Conservation (phyloP, 2,329 filamentous ascomycete species). For the Penicillium griseofulvum region DNA sequence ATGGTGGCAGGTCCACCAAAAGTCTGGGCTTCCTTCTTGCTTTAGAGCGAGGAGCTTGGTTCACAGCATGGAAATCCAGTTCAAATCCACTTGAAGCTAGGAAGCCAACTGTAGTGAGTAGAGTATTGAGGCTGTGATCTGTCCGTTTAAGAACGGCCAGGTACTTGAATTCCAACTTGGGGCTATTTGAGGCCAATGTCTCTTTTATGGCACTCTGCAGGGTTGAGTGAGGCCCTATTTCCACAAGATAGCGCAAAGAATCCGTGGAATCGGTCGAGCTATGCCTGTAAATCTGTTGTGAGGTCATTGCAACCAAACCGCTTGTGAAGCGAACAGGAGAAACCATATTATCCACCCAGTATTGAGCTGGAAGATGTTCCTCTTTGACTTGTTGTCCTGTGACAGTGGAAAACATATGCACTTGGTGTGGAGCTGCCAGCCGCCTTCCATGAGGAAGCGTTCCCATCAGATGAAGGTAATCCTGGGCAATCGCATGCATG, state of each 20-base stretch:
- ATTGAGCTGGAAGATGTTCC: slow-evolving; percentile 15
- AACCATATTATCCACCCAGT: slow-evolving; percentile 36
- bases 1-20: slow-evolving; percentile 28
- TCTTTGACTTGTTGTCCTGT: slow-evolving; percentile 20
- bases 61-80: slow-evolving; percentile 26
- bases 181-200: slow-evolving; percentile 9
- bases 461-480: slow-evolving; percentile 27
- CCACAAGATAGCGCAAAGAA: slow-evolving; percentile 24
- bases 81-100: slow-evolving; percentile 20
- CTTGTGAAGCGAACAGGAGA: slow-evolving; percentile 30
- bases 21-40: slow-evolving; percentile 9
- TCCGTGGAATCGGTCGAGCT: not conserved
- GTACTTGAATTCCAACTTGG: slow-evolving; percentile 21
- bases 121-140: slow-evolving; percentile 15
- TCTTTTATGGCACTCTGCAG: slow-evolving; percentile 31
- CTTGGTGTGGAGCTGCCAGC: slow-evolving; percentile 12
- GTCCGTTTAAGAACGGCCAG: slow-evolving; percentile 26
- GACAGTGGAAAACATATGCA: slow-evolving; percentile 28
- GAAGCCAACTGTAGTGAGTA: slow-evolving; percentile 22
- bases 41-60: slow-evolving; percentile 9
- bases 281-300: not conserved
- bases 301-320: slow-evolving; percentile 18
- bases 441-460: slow-evolving; percentile 10
- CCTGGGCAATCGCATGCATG: slow-evolving; percentile 24
- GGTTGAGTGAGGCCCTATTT: slow-evolving; percentile 34